phyloP scores from a whole-genome alignment of 192 early-diverging fungal species.

The Phycomyces blakesleeanus region DNA sequence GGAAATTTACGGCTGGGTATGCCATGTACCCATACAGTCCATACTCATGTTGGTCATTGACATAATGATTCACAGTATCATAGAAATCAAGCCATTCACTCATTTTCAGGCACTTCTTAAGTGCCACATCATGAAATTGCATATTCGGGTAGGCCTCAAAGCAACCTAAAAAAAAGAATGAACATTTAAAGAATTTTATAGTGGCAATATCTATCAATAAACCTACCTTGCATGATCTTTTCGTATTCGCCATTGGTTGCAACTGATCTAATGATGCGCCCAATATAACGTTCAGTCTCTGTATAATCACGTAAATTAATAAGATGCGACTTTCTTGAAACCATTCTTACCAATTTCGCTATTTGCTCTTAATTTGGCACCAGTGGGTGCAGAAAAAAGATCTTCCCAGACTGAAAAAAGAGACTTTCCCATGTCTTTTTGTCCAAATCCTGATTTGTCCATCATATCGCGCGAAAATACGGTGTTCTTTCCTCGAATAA shows the following conservation, averaged over 20 bases:
- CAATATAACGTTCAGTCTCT: conserved; percentile 38
- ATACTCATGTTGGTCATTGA: conserved; percentile 45
- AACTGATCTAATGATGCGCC: conserved; percentile 46
- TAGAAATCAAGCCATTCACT: conserved; percentile 81
- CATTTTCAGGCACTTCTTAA: conserved; percentile 60
- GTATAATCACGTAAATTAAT: neutral
- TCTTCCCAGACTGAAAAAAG: conserved; percentile 81
- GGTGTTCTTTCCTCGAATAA: conserved; percentile 30
- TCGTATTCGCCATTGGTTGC: conserved; percentile 79
- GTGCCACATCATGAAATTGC: conserved; percentile 73
- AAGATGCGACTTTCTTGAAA: neutral
- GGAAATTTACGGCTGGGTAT: conserved; percentile 70
- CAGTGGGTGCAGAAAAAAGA: conserved; percentile 56
- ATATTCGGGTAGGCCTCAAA: conserved; percentile 87
- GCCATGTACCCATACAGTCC: conserved; percentile 63
- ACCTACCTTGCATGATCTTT: conserved; percentile 76
- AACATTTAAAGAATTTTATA: neutral
- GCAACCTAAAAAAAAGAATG: conserved; percentile 55
- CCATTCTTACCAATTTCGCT: conserved; percentile 7
- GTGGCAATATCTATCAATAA: neutral
- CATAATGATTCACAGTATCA: conserved; percentile 61
- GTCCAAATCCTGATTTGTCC: conserved; percentile 51
- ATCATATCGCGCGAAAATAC: conserved; percentile 47
- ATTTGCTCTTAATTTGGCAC: conserved; percentile 8
- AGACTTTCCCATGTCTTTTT: conserved; percentile 78